These are phyloP conservation scores for Fusarium annulatum DNA, from an alignment of 2,329 filamentous ascomycete genomes.

Conservation along the genomic window DNA sequence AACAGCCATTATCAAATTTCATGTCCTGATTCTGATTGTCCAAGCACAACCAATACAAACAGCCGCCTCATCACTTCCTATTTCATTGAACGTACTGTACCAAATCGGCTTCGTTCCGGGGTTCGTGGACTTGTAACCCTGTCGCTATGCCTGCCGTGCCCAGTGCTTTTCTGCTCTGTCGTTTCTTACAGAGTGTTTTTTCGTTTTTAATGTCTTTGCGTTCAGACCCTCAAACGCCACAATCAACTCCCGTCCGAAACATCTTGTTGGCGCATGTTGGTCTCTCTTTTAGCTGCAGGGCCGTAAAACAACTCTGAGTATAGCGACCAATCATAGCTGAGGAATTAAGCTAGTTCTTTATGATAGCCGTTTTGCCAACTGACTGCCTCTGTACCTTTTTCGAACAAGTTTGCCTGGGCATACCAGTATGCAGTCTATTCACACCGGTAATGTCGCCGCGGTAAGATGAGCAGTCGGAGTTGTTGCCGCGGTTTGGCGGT, in stretches of 20 bases:
- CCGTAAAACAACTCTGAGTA: conserved; percentile 5
- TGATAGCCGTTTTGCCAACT: conserved; percentile 1
- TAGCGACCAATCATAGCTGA: conserved; percentile 3
- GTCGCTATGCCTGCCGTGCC: conserved; percentile 12
- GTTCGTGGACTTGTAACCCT: not conserved
- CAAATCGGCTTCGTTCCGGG: conserved; percentile 20
- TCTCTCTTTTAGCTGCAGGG: conserved; percentile 5
- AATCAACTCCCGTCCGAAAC: conserved; percentile 14
- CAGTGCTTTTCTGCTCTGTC: conserved; percentile 5
- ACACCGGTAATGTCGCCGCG: conserved; percentile 14
- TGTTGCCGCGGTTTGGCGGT: not conserved
- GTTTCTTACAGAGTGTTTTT: conserved; percentile 12
- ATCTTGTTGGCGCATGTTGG: conserved; percentile 6
- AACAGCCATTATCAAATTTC: conserved; percentile 4
- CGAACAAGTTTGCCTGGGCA: conserved; percentile 6
- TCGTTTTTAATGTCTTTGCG: not conserved
- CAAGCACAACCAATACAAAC: not conserved
- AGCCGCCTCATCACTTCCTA: not conserved
- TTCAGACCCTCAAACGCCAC: conserved; percentile 29
- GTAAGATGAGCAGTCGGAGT: conserved; percentile 4
- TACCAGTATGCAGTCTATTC: not conserved
- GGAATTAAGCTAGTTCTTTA: not conserved
- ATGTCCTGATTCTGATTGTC: not conserved
- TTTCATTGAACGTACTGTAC: not conserved
- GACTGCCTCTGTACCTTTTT: not conserved